These are phyloP conservation scores for Aureobasidium leucospermi DNA, from an alignment of 2,329 filamentous ascomycete species.

Conservation along the genomic window DNA sequence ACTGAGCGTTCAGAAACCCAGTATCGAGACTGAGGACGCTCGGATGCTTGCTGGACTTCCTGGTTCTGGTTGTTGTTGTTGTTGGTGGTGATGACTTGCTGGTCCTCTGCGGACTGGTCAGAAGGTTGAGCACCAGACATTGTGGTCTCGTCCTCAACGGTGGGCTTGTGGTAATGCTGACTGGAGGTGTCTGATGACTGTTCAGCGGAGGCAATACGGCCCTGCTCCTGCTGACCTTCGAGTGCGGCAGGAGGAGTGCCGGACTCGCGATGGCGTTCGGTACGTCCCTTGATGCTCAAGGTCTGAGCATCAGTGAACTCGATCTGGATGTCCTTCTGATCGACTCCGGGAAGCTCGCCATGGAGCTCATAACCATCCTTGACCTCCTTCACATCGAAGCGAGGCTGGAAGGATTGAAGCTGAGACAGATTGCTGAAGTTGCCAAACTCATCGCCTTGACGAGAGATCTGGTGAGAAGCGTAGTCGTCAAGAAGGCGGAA, in stretches of 20 bases:
- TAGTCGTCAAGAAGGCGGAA: slow-evolving; percentile 44
- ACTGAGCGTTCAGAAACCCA: slow-evolving; percentile 59
- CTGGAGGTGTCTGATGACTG: slow-evolving; percentile 18
- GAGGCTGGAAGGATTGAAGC: slow-evolving; percentile 59
- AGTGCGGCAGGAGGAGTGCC: slow-evolving; percentile 46
- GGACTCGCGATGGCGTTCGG: slow-evolving; percentile 56
- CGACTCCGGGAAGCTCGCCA: slow-evolving; percentile 70
- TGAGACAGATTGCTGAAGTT: slow-evolving; percentile 15
- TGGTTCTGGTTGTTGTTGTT: slow-evolving; percentile 6
- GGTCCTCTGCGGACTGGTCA: background rate
- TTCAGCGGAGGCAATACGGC: slow-evolving; percentile 19
- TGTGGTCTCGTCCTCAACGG: slow-evolving; percentile 52
- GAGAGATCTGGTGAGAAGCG: slow-evolving; percentile 27
- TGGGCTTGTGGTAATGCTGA: slow-evolving; percentile 47
- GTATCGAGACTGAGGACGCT: slow-evolving; percentile 44
- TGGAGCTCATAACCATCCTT: slow-evolving; percentile 65
- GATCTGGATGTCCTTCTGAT: slow-evolving; percentile 65
- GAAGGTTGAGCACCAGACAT: slow-evolving; percentile 9
- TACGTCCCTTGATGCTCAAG: slow-evolving; percentile 60
- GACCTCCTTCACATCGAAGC: slow-evolving; percentile 71
- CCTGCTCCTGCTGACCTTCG: slow-evolving; percentile 31
- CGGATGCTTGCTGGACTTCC: slow-evolving; percentile 9
- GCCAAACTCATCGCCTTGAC: slow-evolving; percentile 17
- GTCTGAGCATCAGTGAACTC: slow-evolving; percentile 74
- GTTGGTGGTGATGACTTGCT: slow-evolving; percentile 12